Base-by-base conservation (phyloP, 768 basidiomycete genomes). In the Psilocybe tampanensis region DNA sequence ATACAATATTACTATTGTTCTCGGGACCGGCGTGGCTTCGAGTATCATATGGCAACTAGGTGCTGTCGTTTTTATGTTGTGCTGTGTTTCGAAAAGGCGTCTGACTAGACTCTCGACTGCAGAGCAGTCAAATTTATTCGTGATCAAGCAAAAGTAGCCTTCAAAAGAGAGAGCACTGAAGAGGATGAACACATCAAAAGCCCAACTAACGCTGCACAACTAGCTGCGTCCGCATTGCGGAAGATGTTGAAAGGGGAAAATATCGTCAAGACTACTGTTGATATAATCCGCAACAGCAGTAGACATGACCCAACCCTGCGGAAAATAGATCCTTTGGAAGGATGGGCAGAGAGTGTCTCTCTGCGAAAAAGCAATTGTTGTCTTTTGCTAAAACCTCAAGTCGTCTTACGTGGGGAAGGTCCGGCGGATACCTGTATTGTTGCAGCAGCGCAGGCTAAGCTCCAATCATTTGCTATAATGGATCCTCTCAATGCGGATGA, bases 41-140 rank as follows among this genome's bases (percentile, higher is more conserved):
- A 95, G 69, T 95, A 95, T 66, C 90, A 94, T 66, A 84, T 95
- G 81, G 91, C 94, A 8, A 86, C 90, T 12, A 85, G 88, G 89
- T 91, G 70, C 63, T 84, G 65, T n/a, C n/a, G n/a, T n/a, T n/a
- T n/a, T n/a, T 43, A 9, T 47, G 47, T 58, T 26, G 60, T 61
- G 22, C 58, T 47, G 39, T 24, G 22, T 48, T 45, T 29, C 15
- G 11, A 18, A 29, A 26, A 19, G 17, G 15, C 24, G 23, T 19
- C 52, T 47, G 23, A 53, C 21, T 7, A 13, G 29, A n/a, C 24
- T 36, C 21, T 7, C 17, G 29, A n/a, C 24, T 36, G 9, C 48
- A 92, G 89, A 34, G 91, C 91, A 45, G 87, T 94, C 44, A 91
- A 92, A 69, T 94, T 92, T 72, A 91, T 95, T 56, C 82, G 89